Evolutionary conservation across 148 eudicot genomes (phyloP).

Genomic region (Vaccinium myrtillus): DNA sequence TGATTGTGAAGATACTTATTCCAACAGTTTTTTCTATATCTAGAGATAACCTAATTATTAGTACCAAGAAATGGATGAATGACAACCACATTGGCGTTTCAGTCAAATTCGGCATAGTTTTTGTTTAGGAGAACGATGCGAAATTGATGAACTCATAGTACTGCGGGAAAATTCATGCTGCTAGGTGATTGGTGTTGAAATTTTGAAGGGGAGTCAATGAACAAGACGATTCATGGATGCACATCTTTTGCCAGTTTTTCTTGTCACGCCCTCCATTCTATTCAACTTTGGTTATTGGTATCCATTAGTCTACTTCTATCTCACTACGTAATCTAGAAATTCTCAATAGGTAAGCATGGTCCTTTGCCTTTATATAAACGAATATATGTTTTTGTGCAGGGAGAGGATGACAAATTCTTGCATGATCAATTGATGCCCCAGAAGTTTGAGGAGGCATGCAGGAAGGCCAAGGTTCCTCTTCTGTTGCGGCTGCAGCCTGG

Average conservation of each 20-base stretch:
- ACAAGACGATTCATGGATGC: neutral
- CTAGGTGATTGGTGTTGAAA: neutral
- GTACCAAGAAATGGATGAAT: neutral
- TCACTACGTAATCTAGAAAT: neutral
- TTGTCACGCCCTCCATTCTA: neutral
- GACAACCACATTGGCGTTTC: neutral
- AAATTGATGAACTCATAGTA: neutral
- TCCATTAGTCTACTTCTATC: neutral
- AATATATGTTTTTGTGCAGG: slow-evolving; percentile 39
- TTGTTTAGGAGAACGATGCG: neutral
- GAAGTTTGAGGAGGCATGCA: slow-evolving; percentile 90
- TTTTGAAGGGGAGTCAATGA: neutral
- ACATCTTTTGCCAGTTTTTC: neutral
- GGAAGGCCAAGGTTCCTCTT: slow-evolving; percentile 63
- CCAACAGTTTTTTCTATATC: neutral
- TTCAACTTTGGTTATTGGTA: neutral
- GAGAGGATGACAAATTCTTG: slow-evolving; percentile 83
- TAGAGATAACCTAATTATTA: neutral
- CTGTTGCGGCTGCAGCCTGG: slow-evolving; percentile 76
- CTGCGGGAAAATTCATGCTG: neutral
- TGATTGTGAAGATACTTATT: neutral
- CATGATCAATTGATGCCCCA: slow-evolving; percentile 63
- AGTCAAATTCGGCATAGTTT: neutral
- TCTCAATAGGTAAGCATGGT: neutral
- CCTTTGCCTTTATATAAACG: neutral